Evolutionary conservation across 2,329 filamentous ascomycete genomes (phyloP), one percentile per base, ranked within the genome.

Genomic region (Xylariaceae sp.): DNA sequence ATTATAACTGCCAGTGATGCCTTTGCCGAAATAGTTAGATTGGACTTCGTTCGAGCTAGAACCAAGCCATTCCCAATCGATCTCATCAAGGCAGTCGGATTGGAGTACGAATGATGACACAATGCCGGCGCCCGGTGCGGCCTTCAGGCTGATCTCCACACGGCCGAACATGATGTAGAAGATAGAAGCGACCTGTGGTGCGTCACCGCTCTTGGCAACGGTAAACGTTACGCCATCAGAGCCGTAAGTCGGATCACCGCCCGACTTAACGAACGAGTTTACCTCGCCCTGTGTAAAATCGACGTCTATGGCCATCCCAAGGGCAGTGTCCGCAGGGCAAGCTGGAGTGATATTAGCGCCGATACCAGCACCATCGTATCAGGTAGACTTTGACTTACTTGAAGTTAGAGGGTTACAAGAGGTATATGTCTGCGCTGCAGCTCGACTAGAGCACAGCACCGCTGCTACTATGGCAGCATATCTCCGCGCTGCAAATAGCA

Each of bases 91-190:
- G 67, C 85, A 84, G 73, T 98, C 93, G 14, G 93, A 97, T 75
- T 96, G 88, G 62, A 99, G 79, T 7, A 99, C 91, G 12, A 95
- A 83, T 44, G 91, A 95, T 73, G 91, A 96, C 63, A 99, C 93
- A 67, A 99, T 97, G 57, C 95, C 95, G 9, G 85, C 87, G 7
- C 95, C 95, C 0, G 92, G 88, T 9, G 95, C 92, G 21, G 91
- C 87, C 75, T 93, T 93, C 79, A 97, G 82, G 29, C 85, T 88
- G 64, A 93, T 85, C 63, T 96, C 89, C 70, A 97, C 90, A 61
- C 88, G 89, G 64, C 95, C 95, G 73, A 97, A 99, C 95, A 99
- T 98, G 78, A 99, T 96, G 81, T 97, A 98, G 84, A 96, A 98
- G 68, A 95, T 85, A 59, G 92, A 96, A 62, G 83, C 83, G 59